Conservation (phyloP, 495 filamentous ascomycete genomes). For the Tetracladium marchalianum region DNA sequence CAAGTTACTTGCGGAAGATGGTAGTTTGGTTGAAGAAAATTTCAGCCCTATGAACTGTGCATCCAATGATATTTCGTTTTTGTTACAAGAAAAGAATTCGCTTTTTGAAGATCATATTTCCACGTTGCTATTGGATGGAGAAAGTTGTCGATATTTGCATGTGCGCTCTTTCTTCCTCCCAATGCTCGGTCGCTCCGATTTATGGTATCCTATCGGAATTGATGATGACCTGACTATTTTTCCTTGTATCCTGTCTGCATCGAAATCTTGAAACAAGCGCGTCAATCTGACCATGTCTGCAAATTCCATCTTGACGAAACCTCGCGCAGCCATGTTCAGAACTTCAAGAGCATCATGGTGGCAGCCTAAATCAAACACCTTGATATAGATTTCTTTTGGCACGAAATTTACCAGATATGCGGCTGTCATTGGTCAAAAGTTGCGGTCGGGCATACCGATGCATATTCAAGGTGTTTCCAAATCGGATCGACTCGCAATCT, state of each 20-base stretch:
- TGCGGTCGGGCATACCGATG: slow-evolving; percentile 58
- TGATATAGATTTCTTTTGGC: slow-evolving; percentile 46
- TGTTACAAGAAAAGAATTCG: no score
- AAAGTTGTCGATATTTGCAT: no score
- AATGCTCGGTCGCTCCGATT: no score
- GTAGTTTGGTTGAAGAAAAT: no score
- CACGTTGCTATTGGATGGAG: no score
- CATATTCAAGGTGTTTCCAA: slow-evolving; percentile 52
- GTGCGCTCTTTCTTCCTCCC: no score
- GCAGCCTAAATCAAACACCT: slow-evolving; percentile 54
- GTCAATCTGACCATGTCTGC: slow-evolving; percentile 52
- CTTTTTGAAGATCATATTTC: no score
- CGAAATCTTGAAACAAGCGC: slow-evolving; percentile 50
- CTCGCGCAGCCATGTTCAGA: slow-evolving; percentile 51
- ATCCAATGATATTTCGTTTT: no score
- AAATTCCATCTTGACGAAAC: slow-evolving; percentile 50
- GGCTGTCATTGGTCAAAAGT: slow-evolving; percentile 41
- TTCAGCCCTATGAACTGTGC: no score
- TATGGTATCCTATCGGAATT: slow-evolving; percentile 27
- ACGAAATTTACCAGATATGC: slow-evolving; percentile 41
- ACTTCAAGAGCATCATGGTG: slow-evolving; percentile 56
- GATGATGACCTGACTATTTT: slow-evolving; percentile 37
- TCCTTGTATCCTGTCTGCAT: slow-evolving; percentile 43
- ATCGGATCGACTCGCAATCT: slow-evolving; percentile 46
- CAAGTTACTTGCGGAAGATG: no score